Conservation (phyloP, 305 asterid genomes). For the Plantago coronopus region DNA sequence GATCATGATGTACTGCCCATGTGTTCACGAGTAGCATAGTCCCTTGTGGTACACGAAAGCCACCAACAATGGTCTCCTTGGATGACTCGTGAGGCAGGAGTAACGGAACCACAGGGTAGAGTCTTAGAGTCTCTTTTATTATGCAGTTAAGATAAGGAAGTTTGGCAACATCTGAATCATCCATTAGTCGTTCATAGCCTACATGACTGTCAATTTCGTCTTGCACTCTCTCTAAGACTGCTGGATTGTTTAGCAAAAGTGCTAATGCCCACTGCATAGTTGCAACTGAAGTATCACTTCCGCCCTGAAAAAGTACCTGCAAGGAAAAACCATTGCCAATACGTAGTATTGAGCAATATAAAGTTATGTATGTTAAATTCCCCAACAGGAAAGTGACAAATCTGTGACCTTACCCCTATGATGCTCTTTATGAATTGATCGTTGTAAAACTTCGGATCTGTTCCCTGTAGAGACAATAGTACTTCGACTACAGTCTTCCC, state of each 20-base stretch:
- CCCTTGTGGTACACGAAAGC: slow-evolving; percentile 1
- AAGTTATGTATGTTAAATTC: background rate
- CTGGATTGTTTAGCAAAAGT: slow-evolving; percentile 9
- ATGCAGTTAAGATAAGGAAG: slow-evolving; percentile 9
- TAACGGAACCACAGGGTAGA: background rate
- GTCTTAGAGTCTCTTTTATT: slow-evolving; percentile 5
- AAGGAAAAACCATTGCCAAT: background rate
- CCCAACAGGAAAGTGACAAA: background rate
- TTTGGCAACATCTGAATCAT: slow-evolving; percentile 4
- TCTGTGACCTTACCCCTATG: background rate
- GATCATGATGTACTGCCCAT: slow-evolving; percentile 22
- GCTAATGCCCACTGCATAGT: slow-evolving; percentile 12
- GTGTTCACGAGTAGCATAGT: slow-evolving; percentile 17
- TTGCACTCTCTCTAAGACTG: background rate
- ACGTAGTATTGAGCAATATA: background rate
- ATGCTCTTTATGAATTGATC: slow-evolving; percentile 7
- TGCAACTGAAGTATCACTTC: slow-evolving; percentile 4
- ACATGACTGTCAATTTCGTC: slow-evolving; percentile 5
- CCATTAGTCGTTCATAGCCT: background rate
- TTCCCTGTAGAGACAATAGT: background rate
- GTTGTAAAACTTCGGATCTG: slow-evolving; percentile 4
- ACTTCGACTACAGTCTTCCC: slow-evolving; percentile 5
- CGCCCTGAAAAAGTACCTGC: slow-evolving; percentile 9
- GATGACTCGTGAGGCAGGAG: slow-evolving; percentile 11
- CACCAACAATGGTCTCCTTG: slow-evolving; percentile 2